Percentiles rank a stretch among this genome's conserved stretches.
These are phyloP conservation scores for Penicillium aurantiogriseum DNA, from an alignment of 2,329 filamentous ascomycete species.

Conservation along the genomic window DNA sequence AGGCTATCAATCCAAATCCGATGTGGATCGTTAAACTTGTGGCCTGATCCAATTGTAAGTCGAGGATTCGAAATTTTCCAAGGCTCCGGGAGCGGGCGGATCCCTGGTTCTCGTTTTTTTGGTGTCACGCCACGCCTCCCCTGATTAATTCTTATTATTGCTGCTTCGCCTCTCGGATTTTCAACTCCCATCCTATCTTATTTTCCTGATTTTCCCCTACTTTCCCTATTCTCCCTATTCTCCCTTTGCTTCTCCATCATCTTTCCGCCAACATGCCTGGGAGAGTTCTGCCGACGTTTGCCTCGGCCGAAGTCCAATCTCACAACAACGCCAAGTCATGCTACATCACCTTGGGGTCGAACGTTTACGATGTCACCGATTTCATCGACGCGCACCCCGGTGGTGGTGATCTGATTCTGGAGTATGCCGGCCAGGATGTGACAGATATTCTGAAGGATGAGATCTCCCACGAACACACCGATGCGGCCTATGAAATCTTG, in stretches of 20 bases:
- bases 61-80: slow-evolving; percentile 7
- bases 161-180: neutral
- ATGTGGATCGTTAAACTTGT: neutral
- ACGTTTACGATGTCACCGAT: slow-evolving; percentile 92
- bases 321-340: slow-evolving; percentile 81
- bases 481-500: slow-evolving; percentile 92
- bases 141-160: slow-evolving; percentile 16
- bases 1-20: neutral
- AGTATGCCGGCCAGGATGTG: slow-evolving; percentile 87
- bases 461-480: slow-evolving; percentile 79
- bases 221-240: neutral
- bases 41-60: slow-evolving; percentile 3
- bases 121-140: slow-evolving; percentile 26
- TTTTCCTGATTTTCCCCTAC: neutral
- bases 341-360: slow-evolving; percentile 85
- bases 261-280: slow-evolving; percentile 63
- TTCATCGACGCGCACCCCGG: slow-evolving; percentile 91
- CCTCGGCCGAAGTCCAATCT: slow-evolving; percentile 72
- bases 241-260: neutral
- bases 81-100: slow-evolving; percentile 19
- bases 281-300: slow-evolving; percentile 78
- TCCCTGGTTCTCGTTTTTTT: slow-evolving; percentile 5
- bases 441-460: slow-evolving; percentile 77
- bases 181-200: neutral
- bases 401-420: slow-evolving; percentile 80